A percentile compares a stretch with the other conserved stretches of the same genome.
Conservation (phyloP, 768 basidiomycete genomes). For the Polyporus arcularius region DNA sequence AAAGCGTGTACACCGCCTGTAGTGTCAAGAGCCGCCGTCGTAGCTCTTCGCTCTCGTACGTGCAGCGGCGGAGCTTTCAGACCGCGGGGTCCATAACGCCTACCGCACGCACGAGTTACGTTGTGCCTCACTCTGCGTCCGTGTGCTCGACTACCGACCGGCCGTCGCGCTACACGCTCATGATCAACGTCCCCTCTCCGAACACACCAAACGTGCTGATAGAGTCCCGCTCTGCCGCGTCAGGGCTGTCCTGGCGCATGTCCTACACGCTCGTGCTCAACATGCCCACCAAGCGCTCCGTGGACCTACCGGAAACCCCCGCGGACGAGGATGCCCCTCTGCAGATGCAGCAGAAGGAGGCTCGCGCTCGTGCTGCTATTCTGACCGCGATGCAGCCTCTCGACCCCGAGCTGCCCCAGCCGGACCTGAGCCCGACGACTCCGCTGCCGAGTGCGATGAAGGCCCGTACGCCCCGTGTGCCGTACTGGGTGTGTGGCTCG, state of each 20-base stretch:
- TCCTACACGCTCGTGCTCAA: slow-evolving; percentile 4
- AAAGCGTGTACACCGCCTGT: neutral
- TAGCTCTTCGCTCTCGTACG: neutral
- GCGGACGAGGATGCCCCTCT: slow-evolving; percentile 6
- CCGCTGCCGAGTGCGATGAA: slow-evolving; percentile 4
- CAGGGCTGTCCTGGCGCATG: neutral
- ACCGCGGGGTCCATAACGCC: neutral
- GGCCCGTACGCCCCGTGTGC: slow-evolving; percentile 18
- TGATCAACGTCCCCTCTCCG: slow-evolving; percentile 1
- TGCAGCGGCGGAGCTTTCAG: neutral
- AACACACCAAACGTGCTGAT: neutral
- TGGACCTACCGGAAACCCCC: slow-evolving; percentile 1
- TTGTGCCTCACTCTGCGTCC: slow-evolving; percentile 1
- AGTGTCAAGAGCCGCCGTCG: neutral
- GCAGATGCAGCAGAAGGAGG: slow-evolving; percentile 15
- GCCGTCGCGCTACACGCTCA: neutral
- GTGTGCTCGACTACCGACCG: neutral
- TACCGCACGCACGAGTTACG: slow-evolving; percentile 12
- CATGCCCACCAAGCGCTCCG: neutral
- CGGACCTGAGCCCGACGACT: slow-evolving; percentile 19
- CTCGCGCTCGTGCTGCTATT: slow-evolving; percentile 17
- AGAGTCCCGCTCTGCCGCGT: neutral
- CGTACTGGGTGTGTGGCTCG: slow-evolving; percentile 30
- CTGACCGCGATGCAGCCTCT: slow-evolving; percentile 8
- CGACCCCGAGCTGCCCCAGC: slow-evolving; percentile 24